These are phyloP conservation scores for Anaeromyces robustus DNA, from an alignment of 192 early-diverging fungal genomes.

Conservation along the genomic window DNA sequence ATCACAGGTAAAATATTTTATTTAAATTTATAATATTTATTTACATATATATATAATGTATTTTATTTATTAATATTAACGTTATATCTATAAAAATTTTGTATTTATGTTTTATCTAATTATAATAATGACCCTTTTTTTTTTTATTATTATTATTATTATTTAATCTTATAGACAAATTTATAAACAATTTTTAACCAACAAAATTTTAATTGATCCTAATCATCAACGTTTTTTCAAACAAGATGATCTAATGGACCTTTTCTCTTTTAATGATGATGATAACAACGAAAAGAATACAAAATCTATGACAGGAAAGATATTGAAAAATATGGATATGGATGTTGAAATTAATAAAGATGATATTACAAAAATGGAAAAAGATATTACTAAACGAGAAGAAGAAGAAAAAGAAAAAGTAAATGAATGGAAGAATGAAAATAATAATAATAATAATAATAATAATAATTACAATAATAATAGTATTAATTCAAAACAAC, in stretches of 20 bases:
- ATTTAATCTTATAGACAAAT: conserved; percentile 97
- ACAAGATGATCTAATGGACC: conserved; percentile 60
- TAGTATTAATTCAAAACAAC: too few relatives aligned
- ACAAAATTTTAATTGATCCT: conserved; percentile 86
- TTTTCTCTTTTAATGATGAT: conserved; percentile 57
- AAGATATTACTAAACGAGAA: conserved; percentile 5
- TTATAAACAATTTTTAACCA: conserved; percentile 92
- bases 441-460: background rate
- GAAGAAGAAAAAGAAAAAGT: conserved; percentile 1
- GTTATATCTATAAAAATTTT: too few relatives aligned
- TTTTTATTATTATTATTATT: too few relatives aligned
- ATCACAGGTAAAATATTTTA: conserved; percentile 3
- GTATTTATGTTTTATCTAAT: too few relatives aligned
- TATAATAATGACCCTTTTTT: too few relatives aligned
- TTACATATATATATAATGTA: too few relatives aligned
- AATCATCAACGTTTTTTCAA: conserved; percentile 76
- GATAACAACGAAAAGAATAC: conserved; percentile 4
- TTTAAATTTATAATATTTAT: too few relatives aligned
- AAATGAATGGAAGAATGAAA: background rate
- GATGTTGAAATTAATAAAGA: conserved; percentile 14
- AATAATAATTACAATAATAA: too few relatives aligned
- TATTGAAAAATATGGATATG: conserved; percentile 65
- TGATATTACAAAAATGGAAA: conserved; percentile 4
- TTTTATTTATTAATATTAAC: too few relatives aligned
- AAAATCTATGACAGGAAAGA: conserved; percentile 67